phyloP scores from a whole-genome alignment of 768 basidiomycete species.

The Mycena sanguinolenta region DNA sequence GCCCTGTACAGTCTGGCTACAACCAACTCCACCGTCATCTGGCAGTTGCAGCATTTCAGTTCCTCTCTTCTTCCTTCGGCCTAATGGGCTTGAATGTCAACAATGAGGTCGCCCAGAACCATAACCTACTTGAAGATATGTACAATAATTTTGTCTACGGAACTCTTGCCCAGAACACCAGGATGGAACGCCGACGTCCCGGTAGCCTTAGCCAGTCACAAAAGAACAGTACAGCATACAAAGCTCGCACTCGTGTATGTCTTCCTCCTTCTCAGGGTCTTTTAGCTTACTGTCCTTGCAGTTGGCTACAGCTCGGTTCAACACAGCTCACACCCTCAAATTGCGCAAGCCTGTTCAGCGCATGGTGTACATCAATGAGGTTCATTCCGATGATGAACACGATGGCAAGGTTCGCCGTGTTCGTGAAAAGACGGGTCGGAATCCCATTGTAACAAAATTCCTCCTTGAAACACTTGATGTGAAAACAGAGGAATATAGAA shows the following conservation, averaged over 20 bases:
- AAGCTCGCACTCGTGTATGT: not conserved
- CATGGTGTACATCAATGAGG: not conserved
- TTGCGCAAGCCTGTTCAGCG: not conserved
- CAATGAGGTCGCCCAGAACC: not conserved
- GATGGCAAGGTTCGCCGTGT: not conserved
- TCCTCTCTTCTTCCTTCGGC: slow-evolving; percentile 6
- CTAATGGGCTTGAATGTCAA: slow-evolving; percentile 1
- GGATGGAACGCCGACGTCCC: too few relatives aligned
- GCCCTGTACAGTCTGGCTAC: slow-evolving; percentile 17
- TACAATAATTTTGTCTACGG: slow-evolving; percentile 30
- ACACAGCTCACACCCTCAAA: not conserved
- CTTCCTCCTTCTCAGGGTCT: not conserved
- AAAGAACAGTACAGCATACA: too few relatives aligned
- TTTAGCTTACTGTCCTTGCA: not conserved
- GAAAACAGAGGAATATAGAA: not conserved
- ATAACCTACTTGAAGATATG: slow-evolving; percentile 12
- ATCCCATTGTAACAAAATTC: not conserved
- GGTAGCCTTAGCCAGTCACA: too few relatives aligned
- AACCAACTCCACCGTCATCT: slow-evolving; percentile 26
- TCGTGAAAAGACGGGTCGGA: not conserved
- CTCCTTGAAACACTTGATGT: not conserved
- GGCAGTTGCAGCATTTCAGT: slow-evolving; percentile 12
- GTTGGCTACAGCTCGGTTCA: not conserved
- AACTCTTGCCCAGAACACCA: too few relatives aligned
- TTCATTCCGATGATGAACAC: not conserved